Percentiles rank a stretch among this genome's conserved stretches.
These are phyloP conservation scores for Gossypium schwendimanii DNA, from an alignment of 441 rosid genomes.

Conservation along the genomic window DNA sequence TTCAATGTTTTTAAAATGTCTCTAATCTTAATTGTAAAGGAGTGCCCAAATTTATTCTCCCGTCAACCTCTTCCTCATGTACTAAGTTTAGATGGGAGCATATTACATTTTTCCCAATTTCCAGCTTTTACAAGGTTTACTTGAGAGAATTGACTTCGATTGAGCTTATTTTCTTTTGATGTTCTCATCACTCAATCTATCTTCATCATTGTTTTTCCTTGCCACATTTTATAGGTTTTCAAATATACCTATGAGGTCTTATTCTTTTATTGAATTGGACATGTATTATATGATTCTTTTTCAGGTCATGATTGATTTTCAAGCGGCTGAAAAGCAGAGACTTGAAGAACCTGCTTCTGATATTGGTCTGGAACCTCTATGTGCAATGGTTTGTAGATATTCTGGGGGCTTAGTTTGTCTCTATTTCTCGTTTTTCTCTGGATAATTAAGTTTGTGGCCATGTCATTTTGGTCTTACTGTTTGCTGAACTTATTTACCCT, in stretches of 20 bases:
- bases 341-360: conserved; percentile 93
- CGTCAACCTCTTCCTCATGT: background rate
- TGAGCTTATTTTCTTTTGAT: background rate
- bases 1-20: background rate
- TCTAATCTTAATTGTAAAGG: background rate
- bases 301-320: conserved; percentile 99
- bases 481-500: conserved; percentile 3
- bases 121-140: background rate
- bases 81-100: background rate
- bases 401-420: conserved; percentile 11
- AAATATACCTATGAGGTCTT: background rate
- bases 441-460: conserved; percentile 8
- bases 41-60: background rate
- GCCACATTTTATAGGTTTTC: conserved; percentile 3
- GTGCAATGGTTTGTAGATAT: conserved; percentile 79
- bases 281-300: conserved; percentile 9
- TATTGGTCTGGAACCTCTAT: conserved; percentile 86
- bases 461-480: conserved; percentile 4
- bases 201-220: background rate
- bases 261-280: background rate
- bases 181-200: background rate
- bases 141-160: background rate
- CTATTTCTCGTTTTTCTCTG: background rate
- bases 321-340: conserved; percentile 88
- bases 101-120: background rate